phyloP scores from a whole-genome alignment of 371 early-diverging fungal genomes.

The Batkoa obscura region DNA sequence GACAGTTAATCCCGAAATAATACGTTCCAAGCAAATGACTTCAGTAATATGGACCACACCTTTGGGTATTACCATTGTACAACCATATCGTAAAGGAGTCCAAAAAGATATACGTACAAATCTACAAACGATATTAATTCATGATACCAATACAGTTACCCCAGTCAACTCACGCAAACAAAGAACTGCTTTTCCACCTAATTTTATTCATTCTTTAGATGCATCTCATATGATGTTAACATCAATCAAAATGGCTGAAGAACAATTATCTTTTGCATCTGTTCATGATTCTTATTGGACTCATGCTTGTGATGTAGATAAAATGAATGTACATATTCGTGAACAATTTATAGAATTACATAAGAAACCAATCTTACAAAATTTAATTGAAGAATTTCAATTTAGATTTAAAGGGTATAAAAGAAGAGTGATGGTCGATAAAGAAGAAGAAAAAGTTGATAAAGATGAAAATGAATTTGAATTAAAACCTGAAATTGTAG shows the following conservation, averaged over 20 bases:
- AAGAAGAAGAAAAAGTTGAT: too few species aligned
- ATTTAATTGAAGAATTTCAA: slow-evolving; percentile 62
- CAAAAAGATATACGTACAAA: slow-evolving; percentile 44
- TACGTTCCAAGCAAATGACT: slow-evolving; percentile 43
- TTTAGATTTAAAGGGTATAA: slow-evolving; percentile 57
- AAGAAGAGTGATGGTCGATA: slow-evolving; percentile 29
- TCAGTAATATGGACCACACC: slow-evolving; percentile 96
- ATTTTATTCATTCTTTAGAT: slow-evolving; percentile 94
- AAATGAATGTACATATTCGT: slow-evolving; percentile 67
- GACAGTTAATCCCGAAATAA: not conserved
- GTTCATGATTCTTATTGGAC: slow-evolving; percentile 99
- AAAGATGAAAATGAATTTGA: not conserved
- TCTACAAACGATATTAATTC: slow-evolving; percentile 61
- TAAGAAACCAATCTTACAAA: slow-evolving; percentile 61
- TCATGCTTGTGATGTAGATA: slow-evolving; percentile 79
- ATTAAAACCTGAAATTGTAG: not conserved
- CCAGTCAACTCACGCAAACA: slow-evolving; percentile 85
- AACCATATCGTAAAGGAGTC: slow-evolving; percentile 74
- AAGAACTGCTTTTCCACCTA: slow-evolving; percentile 93
- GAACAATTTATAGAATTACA: slow-evolving; percentile 84
- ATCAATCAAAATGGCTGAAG: slow-evolving; percentile 64
- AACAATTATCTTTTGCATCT: slow-evolving; percentile 71
- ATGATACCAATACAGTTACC: slow-evolving; percentile 41
- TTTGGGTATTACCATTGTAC: slow-evolving; percentile 82
- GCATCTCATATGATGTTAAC: slow-evolving; percentile 96